Evolutionary conservation across 2,329 filamentous ascomycete genomes (phyloP).

Genomic region (Bertia moriformis): DNA sequence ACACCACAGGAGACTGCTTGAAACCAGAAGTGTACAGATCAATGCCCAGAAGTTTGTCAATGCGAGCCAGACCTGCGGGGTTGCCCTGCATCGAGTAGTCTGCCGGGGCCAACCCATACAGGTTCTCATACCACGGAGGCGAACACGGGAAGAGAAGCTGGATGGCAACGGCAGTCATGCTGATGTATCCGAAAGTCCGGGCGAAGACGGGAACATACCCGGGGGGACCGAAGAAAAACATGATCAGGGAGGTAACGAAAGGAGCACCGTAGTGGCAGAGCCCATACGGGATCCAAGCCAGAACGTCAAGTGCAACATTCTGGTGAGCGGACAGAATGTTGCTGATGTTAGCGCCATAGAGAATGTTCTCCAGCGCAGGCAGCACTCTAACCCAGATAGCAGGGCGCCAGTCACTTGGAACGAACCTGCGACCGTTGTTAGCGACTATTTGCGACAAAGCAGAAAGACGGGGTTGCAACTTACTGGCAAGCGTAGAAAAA

Average conservation of each 20-base stretch:
- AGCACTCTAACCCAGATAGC: slow-evolving; percentile 92
- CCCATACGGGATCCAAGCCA: slow-evolving; percentile 90
- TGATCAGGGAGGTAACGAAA: slow-evolving; percentile 59
- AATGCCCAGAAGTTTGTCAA: slow-evolving; percentile 79
- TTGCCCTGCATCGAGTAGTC: slow-evolving; percentile 85
- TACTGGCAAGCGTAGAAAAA: slow-evolving; percentile 91
- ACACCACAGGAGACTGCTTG: slow-evolving; percentile 77
- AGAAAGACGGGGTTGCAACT: slow-evolving; percentile 22
- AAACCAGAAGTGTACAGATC: slow-evolving; percentile 90
- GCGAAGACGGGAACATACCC: slow-evolving; percentile 75
- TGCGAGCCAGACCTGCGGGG: slow-evolving; percentile 73
- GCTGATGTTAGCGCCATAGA: slow-evolving; percentile 89
- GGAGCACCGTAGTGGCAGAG: slow-evolving; percentile 81
- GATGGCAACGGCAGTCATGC: slow-evolving; percentile 71
- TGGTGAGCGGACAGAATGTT: slow-evolving; percentile 90
- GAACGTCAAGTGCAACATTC: slow-evolving; percentile 65
- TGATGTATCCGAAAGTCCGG: slow-evolving; percentile 82
- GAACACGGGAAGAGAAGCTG: slow-evolving; percentile 87
- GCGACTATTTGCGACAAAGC: no score
- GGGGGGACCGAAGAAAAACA: slow-evolving; percentile 82
- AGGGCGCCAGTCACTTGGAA: slow-evolving; percentile 74
- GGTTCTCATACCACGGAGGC: slow-evolving; percentile 92
- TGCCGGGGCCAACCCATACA: slow-evolving; percentile 77
- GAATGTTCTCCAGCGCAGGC: slow-evolving; percentile 85
- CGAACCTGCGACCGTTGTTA: slow-evolving; percentile 46